Percentiles rank a stretch among this genome's conserved stretches.
These are phyloP conservation scores for Acanthamoeba lenticulata DNA, from an alignment of 208 protist genomes.

Conservation along the genomic window DNA sequence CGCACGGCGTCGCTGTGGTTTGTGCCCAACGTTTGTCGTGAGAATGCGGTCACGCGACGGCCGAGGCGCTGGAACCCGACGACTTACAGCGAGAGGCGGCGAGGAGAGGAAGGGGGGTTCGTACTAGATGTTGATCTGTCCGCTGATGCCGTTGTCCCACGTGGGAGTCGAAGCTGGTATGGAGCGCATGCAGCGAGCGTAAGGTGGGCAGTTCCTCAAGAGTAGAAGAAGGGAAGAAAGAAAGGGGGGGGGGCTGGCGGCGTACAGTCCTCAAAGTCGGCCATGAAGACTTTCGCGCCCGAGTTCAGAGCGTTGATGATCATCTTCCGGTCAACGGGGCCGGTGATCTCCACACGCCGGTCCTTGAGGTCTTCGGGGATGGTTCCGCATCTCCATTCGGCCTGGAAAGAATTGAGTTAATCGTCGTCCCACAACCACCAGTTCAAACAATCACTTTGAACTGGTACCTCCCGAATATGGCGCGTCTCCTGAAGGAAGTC, in stretches of 20 bases:
- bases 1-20: constrained; percentile 79
- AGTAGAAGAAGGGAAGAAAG: not conserved
- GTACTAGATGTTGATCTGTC: constrained; percentile 82
- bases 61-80: no score
- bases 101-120: not conserved
- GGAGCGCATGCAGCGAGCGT: not conserved
- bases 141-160: constrained; percentile 81
- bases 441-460: no score
- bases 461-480: constrained; percentile 36
- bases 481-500: constrained; percentile 44
- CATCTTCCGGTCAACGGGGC: constrained; percentile 85
- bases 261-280: constrained; percentile 85
- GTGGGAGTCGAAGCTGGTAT: constrained; percentile 76
- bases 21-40: no score
- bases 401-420: not conserved
- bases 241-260: not conserved
- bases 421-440: no score
- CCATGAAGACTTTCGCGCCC: constrained; percentile 85
- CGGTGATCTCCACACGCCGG: constrained; percentile 67
- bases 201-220: not conserved
- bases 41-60: no score
- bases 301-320: constrained; percentile 88
- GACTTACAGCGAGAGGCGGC: no score
- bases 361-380: constrained; percentile 81
- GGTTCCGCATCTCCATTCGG: constrained; percentile 74